Conservation (phyloP, 2,329 filamentous ascomycete genomes). For the Aspergillus sp. region DNA sequence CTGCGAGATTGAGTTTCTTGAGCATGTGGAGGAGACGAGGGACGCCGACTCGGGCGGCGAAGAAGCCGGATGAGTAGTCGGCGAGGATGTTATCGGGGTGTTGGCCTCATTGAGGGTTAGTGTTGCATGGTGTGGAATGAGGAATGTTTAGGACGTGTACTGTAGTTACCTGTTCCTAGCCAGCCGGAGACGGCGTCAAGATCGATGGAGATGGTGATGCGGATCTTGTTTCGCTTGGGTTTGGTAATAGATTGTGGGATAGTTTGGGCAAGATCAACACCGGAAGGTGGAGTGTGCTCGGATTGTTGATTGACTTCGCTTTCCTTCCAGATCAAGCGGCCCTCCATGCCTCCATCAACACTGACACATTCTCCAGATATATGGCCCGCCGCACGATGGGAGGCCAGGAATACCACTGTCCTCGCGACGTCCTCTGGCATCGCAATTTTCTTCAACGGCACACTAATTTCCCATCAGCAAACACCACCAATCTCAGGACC, state of each 20-base stretch:
- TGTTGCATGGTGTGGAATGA: too few species aligned
- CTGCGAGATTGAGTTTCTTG: constrained; percentile 50
- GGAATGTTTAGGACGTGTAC: too few species aligned
- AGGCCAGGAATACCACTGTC: constrained; percentile 51
- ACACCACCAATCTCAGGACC: background rate
- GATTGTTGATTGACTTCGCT: constrained; percentile 32
- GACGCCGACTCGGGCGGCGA: constrained; percentile 58
- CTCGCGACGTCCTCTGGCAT: constrained; percentile 51
- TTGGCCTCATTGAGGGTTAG: constrained; percentile 22
- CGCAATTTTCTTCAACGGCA: constrained; percentile 46
- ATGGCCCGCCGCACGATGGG: constrained; percentile 53
- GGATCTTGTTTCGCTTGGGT: constrained; percentile 21
- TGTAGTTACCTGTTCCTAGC: constrained; percentile 54
- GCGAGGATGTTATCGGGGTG: constrained; percentile 54
- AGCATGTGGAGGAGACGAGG: constrained; percentile 56
- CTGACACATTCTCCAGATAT: constrained; percentile 55
- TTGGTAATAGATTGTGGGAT: constrained; percentile 15
- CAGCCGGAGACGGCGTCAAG: constrained; percentile 62
- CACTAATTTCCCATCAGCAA: constrained; percentile 19
- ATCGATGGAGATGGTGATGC: constrained; percentile 45
- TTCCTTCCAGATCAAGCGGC: constrained; percentile 50
- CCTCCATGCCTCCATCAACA: constrained; percentile 54
- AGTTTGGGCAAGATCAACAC: background rate
- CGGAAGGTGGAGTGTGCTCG: too few species aligned
- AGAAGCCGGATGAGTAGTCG: constrained; percentile 57